phyloP scores from a whole-genome alignment of 2,329 filamentous ascomycete genomes.

The Arthroderma sp. region DNA sequence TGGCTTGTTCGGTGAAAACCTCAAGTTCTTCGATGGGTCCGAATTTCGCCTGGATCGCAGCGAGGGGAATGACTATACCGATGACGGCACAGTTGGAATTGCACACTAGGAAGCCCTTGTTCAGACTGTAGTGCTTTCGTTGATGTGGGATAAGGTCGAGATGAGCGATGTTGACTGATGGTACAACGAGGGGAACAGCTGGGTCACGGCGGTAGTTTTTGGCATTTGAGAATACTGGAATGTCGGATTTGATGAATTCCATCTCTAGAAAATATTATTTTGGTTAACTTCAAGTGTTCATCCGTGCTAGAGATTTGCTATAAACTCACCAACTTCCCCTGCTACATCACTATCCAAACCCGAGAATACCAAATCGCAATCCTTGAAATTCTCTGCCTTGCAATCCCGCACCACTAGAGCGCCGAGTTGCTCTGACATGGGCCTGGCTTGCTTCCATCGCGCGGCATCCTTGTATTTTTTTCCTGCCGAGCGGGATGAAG shows the following conservation, averaged over 20 bases:
- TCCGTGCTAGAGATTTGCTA: not conserved
- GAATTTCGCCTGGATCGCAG: slow-evolving; percentile 74
- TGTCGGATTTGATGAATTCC: slow-evolving; percentile 76
- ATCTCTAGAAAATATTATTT: slow-evolving; percentile 46
- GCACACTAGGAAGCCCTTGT: slow-evolving; percentile 87
- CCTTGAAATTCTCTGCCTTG: slow-evolving; percentile 64
- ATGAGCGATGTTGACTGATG: slow-evolving; percentile 84
- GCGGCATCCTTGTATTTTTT: slow-evolving; percentile 93
- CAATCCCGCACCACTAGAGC: slow-evolving; percentile 79
- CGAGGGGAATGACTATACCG: slow-evolving; percentile 87
- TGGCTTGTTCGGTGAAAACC: slow-evolving; percentile 88
- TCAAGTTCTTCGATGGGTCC: slow-evolving; percentile 64
- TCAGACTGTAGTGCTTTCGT: slow-evolving; percentile 54
- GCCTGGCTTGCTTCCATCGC: slow-evolving; percentile 80
- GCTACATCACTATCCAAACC: slow-evolving; percentile 88
- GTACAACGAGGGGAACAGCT: slow-evolving; percentile 82
- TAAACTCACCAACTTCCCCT: slow-evolving; percentile 63
- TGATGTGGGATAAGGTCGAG: slow-evolving; percentile 84
- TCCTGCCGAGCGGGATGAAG: slow-evolving; percentile 75
- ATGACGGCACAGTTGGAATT: slow-evolving; percentile 98
- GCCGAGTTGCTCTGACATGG: slow-evolving; percentile 63
- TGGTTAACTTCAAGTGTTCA: slow-evolving; percentile 2
- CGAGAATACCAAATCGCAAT: slow-evolving; percentile 88
- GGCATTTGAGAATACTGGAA: slow-evolving; percentile 92
- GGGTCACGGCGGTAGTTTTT: slow-evolving; percentile 93